phyloP scores from a whole-genome alignment of 495 filamentous ascomycete species.

The Bryoglossum gracile region DNA sequence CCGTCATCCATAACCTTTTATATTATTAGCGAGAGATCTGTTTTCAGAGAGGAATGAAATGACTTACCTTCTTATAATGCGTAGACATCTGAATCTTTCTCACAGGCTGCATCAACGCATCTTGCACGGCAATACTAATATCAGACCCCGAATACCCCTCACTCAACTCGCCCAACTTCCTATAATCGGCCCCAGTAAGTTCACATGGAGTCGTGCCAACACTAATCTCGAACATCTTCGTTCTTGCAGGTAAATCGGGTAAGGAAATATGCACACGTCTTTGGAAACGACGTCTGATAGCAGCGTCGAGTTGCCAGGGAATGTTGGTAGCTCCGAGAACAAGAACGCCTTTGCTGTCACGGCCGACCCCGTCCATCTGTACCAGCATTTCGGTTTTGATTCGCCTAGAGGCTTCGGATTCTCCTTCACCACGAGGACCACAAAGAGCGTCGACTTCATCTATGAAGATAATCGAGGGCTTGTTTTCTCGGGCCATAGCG shows the following conservation, averaged over 20 bases:
- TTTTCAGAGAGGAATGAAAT: neutral
- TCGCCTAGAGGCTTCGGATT: slow-evolving; percentile 91
- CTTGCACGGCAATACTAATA: slow-evolving; percentile 93
- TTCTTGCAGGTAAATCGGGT: slow-evolving; percentile 79
- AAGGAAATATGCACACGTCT: slow-evolving; percentile 89
- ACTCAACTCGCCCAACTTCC: slow-evolving; percentile 66
- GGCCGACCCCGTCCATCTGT: slow-evolving; percentile 98
- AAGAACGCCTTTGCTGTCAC: slow-evolving; percentile 85
- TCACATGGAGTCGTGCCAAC: slow-evolving; percentile 88
- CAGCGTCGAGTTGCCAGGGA: slow-evolving; percentile 98
- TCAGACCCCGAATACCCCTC: slow-evolving; percentile 95
- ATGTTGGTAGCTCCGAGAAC: slow-evolving; percentile 98
- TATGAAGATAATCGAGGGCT: slow-evolving; percentile 97
- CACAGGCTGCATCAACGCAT: slow-evolving; percentile 96
- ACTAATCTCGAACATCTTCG: slow-evolving; percentile 94
- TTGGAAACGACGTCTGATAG: slow-evolving; percentile 95
- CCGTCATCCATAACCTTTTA: slow-evolving; percentile 64
- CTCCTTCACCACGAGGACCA: slow-evolving; percentile 91
- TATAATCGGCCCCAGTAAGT: slow-evolving; percentile 69
- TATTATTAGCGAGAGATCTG: slow-evolving; percentile 1
- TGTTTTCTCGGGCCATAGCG: slow-evolving; percentile 97
- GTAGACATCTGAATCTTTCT: slow-evolving; percentile 96
- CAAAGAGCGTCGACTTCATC: slow-evolving; percentile 98
- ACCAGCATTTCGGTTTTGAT: slow-evolving; percentile 99
- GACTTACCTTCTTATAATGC: slow-evolving; percentile 86